Base-by-base conservation (phyloP, 2,329 filamentous ascomycete species). In the Ophiocordyceps polyrhachis-furcata region DNA sequence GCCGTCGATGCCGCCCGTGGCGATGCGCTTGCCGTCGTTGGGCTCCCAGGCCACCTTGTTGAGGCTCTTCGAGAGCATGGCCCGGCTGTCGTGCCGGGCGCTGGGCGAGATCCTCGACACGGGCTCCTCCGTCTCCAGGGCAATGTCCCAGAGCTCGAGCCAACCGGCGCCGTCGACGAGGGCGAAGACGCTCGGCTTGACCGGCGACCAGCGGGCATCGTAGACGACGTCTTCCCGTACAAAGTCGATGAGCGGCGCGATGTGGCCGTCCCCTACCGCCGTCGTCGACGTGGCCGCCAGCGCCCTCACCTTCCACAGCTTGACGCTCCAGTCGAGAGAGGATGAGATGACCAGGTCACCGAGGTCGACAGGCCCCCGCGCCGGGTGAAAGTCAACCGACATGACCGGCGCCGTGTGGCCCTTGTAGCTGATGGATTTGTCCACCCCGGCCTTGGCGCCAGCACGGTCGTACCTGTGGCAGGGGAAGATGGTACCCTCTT, bases 381-480 rank as follows among this genome's bases (percentile, higher is more conserved):
- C 82, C 2, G 91, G 91, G 58, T 98, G 91, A 67, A 96, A 98
- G 59, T 91, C 83, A 13, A 95, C 81, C 6, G 84, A 91, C 81
- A 95, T 94, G 55, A 98, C 87, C 0, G 91, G 91, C 4, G 87
- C 91, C 14, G 85, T 81, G 58, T 98, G 91, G 31, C 87, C 89
- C 51, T 77, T 76, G 66, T 98, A 98, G 52, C 79, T 81, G 48
- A 95, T 79, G 49, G 88, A 79, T 46, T 81, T 76, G 59, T 98
- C 93, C 23, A 95, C 86, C 42, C 91, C 91, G 5, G 91, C 89
- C 67, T 96, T 96, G 51, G 91, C 91, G 47, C 91, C 91, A 6
- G 93, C 91, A 50, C 93, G 84, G 62, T 98, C 91, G 64, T 98
- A 98, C 49, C 91, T 76, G 61, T 98, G 91, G 58, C 93, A 95